Evolutionary conservation across 306 rosid genomes (phyloP).

Genomic region (Arachis hypogaea): DNA sequence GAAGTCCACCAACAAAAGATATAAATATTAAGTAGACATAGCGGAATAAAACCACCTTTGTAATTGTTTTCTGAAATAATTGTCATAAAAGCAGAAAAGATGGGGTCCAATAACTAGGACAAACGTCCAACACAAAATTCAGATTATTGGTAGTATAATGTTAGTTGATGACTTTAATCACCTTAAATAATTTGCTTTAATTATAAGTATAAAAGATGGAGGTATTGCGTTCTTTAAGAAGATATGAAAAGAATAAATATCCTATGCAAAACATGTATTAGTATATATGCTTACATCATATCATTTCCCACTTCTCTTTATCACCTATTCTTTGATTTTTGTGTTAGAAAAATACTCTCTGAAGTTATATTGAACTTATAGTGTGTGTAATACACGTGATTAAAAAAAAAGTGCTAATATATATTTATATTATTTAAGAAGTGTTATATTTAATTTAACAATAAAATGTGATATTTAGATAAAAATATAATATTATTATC

Average conservation of each 20-base stretch:
- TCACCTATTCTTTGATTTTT: conserved; percentile 44
- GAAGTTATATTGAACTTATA: no score
- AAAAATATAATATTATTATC: no score
- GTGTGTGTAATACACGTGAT: no score
- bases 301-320: conserved; percentile 85
- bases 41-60: conserved; percentile 73
- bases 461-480: no score
- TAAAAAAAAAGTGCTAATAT: no score
- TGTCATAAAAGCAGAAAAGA: conserved; percentile 57
- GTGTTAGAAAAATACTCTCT: not conserved
- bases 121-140: conserved; percentile 64
- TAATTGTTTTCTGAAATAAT: conserved; percentile 42
- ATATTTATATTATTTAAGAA: no score
- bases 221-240: conserved; percentile 70
- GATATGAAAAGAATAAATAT: conserved; percentile 73
- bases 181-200: conserved; percentile 57
- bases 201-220: conserved; percentile 43
- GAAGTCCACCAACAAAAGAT: conserved; percentile 69
- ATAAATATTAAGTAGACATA: conserved; percentile 48
- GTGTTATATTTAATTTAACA: no score
- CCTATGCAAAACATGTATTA: conserved; percentile 69
- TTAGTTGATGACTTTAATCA: conserved; percentile 70
- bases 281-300: conserved; percentile 86
- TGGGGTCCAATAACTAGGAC: conserved; percentile 56
- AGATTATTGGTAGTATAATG: conserved; percentile 51